phyloP scores from a whole-genome alignment of 2,329 filamentous ascomycete genomes.

The Verticillium alfalfae region DNA sequence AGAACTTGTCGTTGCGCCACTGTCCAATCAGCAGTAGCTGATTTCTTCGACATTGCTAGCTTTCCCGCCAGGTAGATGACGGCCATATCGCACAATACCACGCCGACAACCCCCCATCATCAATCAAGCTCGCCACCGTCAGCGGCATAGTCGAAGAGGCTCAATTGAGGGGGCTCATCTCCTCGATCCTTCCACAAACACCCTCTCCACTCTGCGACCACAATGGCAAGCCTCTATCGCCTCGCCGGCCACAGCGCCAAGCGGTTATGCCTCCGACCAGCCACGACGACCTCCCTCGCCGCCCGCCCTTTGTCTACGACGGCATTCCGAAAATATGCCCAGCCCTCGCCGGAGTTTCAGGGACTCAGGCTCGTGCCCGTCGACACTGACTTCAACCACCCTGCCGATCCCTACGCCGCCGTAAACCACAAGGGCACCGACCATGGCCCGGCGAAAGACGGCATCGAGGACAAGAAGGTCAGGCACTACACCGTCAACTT shows the following conservation, averaged over 20 bases:
- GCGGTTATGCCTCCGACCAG: constrained; percentile 54
- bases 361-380: constrained; percentile 61
- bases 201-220: constrained; percentile 23
- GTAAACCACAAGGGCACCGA: constrained; percentile 21
- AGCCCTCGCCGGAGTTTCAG: constrained; percentile 39
- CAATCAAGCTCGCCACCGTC: constrained; percentile 10
- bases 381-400: constrained; percentile 56
- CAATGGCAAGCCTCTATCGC: constrained; percentile 66
- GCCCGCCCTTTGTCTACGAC: constrained; percentile 63
- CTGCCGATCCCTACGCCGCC: constrained; percentile 43
- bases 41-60: constrained; percentile 7
- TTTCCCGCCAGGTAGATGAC: constrained; percentile 8
- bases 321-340: constrained; percentile 56
- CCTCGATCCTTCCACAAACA: constrained; percentile 18
- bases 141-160: constrained; percentile 12
- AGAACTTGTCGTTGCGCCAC: neutral
- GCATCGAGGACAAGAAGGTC: constrained; percentile 69
- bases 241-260: constrained; percentile 67
- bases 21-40: constrained; percentile 9
- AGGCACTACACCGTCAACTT: constrained; percentile 99
- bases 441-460: constrained; percentile 41
- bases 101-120: constrained; percentile 10
- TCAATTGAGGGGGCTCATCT: constrained; percentile 13
- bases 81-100: constrained; percentile 9
- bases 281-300: constrained; percentile 23